phyloP scores from a whole-genome alignment of 257 asterid genomes.

The Jaltomata sinuosa region DNA sequence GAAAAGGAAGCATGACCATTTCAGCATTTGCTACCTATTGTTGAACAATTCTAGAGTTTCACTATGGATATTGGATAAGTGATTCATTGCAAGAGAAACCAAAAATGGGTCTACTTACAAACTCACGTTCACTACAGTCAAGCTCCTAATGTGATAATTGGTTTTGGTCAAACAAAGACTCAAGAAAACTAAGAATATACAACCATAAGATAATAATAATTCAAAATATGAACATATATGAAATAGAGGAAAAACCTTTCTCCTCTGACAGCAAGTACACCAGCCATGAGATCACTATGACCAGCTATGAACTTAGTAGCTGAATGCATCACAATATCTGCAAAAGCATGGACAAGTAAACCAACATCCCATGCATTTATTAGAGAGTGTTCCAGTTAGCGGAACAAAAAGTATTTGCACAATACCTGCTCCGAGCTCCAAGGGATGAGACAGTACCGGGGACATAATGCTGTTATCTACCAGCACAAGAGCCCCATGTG shows the following conservation, averaged over 20 bases:
- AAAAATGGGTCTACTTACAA: background rate
- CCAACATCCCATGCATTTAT: background rate
- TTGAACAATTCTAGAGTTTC: background rate
- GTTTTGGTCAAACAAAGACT: background rate
- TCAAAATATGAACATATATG: background rate
- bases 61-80: background rate
- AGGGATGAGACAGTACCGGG: conserved; percentile 69
- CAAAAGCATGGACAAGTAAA: conserved; percentile 13
- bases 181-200: background rate
- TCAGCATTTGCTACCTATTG: background rate
- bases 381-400: background rate
- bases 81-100: background rate
- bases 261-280: conserved; percentile 75
- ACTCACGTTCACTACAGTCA: background rate
- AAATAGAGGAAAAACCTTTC: conserved; percentile 46
- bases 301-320: conserved; percentile 94
- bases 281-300: conserved; percentile 94
- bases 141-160: background rate
- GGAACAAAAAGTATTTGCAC: background rate
- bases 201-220: background rate
- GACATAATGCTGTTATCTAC: conserved; percentile 99
- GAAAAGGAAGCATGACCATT: background rate
- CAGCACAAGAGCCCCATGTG: conserved; percentile 73
- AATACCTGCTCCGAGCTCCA: conserved; percentile 92
- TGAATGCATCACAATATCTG: conserved; percentile 95